Conservation (phyloP, 441 rosid species). For the Daphne laureola region DNA sequence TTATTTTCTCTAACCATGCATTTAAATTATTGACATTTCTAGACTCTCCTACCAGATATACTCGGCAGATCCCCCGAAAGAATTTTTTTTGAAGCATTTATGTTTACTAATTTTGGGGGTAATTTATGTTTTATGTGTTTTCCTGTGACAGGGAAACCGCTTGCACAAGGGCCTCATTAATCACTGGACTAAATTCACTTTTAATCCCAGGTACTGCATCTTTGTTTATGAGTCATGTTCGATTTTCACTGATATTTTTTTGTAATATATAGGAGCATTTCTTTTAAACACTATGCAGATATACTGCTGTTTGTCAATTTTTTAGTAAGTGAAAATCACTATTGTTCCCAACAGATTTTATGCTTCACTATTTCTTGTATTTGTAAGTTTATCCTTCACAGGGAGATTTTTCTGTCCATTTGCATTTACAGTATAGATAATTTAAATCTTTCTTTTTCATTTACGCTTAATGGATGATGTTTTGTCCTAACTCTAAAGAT, state of each 20-base stretch:
- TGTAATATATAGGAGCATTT: neutral
- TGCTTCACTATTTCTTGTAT: too few species aligned
- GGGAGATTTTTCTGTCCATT: neutral
- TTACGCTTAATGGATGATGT: too few species aligned
- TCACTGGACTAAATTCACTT: constrained; percentile 96
- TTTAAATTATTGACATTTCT: too few species aligned
- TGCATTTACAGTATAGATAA: too few species aligned
- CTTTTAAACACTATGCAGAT: neutral
- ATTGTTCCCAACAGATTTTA: neutral
- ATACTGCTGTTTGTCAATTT: neutral
- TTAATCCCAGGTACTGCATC: constrained; percentile 79
- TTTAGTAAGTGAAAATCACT: constrained; percentile 1
- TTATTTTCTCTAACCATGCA: too few species aligned
- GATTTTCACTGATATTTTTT: neutral
- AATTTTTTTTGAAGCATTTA: neutral
- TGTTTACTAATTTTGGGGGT: neutral
- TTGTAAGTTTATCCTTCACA: too few species aligned
- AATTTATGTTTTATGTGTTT: neutral
- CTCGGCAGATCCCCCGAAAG: too few species aligned
- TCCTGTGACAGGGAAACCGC: constrained; percentile 67
- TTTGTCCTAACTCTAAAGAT: too few species aligned
- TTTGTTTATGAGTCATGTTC: constrained; percentile 11
- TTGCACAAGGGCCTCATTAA: constrained; percentile 77
- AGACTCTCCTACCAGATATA: too few species aligned
- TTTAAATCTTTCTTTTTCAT: too few species aligned